A percentile compares a stretch with the other conserved stretches of the same genome.
Evolutionary conservation across 139 green algal genomes (phyloP).

Genomic region (Mychonastes homosphaera): DNA sequence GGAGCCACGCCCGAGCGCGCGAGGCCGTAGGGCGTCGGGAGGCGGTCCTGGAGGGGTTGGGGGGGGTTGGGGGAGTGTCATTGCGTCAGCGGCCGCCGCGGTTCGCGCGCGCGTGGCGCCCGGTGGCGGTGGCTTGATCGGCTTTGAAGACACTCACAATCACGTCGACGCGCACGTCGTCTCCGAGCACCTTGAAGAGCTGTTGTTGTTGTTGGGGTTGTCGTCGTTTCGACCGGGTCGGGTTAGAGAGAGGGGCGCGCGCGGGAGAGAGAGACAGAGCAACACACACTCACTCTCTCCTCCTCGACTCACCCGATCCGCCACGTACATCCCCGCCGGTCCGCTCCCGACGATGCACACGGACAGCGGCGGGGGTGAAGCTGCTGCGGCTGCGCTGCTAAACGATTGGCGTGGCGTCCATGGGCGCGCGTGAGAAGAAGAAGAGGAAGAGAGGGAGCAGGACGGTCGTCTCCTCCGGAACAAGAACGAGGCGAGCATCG

Average conservation of each 20-base stretch:
- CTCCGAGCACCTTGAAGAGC: constrained; percentile 40
- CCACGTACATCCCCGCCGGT: constrained; percentile 79
- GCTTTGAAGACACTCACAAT: constrained; percentile 31
- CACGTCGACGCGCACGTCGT: constrained; percentile 28
- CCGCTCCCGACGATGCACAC: constrained; percentile 78
- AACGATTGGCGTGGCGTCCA: too few relatives aligned
- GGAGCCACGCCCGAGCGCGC: constrained; percentile 90
- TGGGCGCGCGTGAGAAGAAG: too few relatives aligned
- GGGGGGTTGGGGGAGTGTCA: neutral
- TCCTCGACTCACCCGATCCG: constrained; percentile 38
- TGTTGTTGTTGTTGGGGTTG: too few relatives aligned
- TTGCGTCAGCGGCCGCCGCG: neutral
- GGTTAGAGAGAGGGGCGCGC: neutral
- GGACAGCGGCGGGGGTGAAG: constrained; percentile 19
- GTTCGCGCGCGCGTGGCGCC: too few relatives aligned
- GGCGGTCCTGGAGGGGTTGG: constrained; percentile 47
- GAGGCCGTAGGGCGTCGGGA: constrained; percentile 89
- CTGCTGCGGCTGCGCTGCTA: neutral
- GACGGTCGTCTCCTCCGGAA: too few relatives aligned
- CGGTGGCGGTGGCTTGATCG: too few relatives aligned
- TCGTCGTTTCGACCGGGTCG: too few relatives aligned
- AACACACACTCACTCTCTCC: neutral
- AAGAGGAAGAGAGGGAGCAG: too few relatives aligned
- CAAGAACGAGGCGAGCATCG: too few relatives aligned
- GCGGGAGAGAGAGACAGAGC: neutral